Base-by-base conservation (phyloP, 31 red algal genomes). In the Bonnemaisonia californica region DNA sequence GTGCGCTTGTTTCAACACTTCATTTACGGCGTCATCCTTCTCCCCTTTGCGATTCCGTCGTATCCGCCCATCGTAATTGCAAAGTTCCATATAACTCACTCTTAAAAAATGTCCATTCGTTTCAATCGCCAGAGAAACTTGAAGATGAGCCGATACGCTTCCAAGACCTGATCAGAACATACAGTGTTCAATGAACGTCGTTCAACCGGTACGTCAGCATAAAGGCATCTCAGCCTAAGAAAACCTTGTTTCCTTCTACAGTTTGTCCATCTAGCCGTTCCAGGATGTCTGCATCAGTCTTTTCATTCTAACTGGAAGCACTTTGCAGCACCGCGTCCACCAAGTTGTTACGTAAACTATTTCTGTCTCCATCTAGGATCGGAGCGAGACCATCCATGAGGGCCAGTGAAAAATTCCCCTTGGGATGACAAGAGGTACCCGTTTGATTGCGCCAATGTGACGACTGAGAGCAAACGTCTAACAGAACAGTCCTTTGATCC, bases 131-230 rank as follows among this genome's bases (percentile, higher is more conserved):
- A 96, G 35, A 96, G 47, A 36, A 96, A 81, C 7, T 82, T 72
- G 69, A 92, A 96, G 2, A 96, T 86, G 29, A 83, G 71, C 12
- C 76, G 66, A 62, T 96, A 96, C 16, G 89, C 89, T 57, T 91
- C 93, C 93, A 96, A 91, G 36, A 96, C 93, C 74, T 91, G 87
- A 18, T 77, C 66, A 0, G 93, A 89, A 67, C 91, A 96, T 66
- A 96, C 85, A 13, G 84, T 96, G 62, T 88, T 96, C 76, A 96
- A 71, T 33, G 93, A 88, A 85, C 93, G 66, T 96, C 93, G 62
- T 94, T 82, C 2, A 91, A 81, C 30, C 93, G 87, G 66, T 96
- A 96, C 18, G 84, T 89, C 55, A 96, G 54, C 34, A 81, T 82
- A 71, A 96, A 96, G 41, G 90, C 73, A 58, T 96, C 93, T 88